Base-by-base conservation (phyloP, 2,329 filamentous ascomycete species). In the Cercospora nicotianae region DNA sequence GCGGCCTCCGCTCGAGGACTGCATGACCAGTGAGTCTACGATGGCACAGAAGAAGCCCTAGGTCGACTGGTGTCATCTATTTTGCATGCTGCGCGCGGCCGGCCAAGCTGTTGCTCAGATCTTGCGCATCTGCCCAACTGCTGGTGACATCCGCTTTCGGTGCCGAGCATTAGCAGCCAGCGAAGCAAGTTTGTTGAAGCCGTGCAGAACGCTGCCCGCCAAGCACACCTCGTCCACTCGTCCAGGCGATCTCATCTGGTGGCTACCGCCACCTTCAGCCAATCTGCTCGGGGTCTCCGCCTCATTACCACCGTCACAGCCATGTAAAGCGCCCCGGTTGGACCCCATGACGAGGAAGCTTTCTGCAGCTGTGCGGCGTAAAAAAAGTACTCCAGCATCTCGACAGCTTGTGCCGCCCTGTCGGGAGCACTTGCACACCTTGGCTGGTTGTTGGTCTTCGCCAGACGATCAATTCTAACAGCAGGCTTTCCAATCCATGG, bases 351-450 rank as follows among this genome's bases (percentile, higher is more conserved):
- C 20, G 31, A 39, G 39, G 20, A 45, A 33, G 60, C 42, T 33
- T 31, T 53, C 42, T 63, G 60, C 60, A 63, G 18, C 18, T 63
- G 10, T 23, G 45, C 60, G 60, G 45, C 60, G 60, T 28, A 10
- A n/a, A 63, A 13, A 13, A 55, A 9, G 2, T 51, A 10, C 26
- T 36, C 42, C 36, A 36, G 23, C 39, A 30, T 42, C 60, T n/a
- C 18, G 13, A 51, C 36, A 48, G 23, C 39, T 31, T 28, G 33
- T 45, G 28, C 60, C 60, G 60, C 23, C 28, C 20, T 16, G 39
- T 26, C 36, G 60, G 60, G 16, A 58, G 55, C 55, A 31, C 55
- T 18, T 31, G 55, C 55, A 58, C 20, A 33, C 55, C 48, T 13
- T 12, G 23, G 48, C 48, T 28, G 48, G 20, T 28, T 53, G 48